Percentiles rank a stretch among this genome's conserved stretches.
phyloP scores from a whole-genome alignment of 768 basidiomycete genomes.

The Suillus bovinus region DNA sequence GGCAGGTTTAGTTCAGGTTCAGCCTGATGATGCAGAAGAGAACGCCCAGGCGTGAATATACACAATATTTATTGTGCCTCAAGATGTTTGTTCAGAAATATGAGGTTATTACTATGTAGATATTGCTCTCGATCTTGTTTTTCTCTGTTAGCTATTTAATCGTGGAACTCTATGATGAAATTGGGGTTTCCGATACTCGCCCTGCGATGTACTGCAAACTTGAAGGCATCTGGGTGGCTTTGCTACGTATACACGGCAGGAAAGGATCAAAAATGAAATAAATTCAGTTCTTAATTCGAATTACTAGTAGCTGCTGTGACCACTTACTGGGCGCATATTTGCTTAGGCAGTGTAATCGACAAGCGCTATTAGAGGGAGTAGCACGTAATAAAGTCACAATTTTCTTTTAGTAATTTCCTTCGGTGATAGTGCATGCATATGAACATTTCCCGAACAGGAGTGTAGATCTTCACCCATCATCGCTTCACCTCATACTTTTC shows the following conservation, averaged over 20 bases:
- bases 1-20: slow-evolving; percentile 47
- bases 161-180: background rate
- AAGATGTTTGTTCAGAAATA: background rate
- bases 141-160: background rate
- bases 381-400: background rate
- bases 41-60: background rate
- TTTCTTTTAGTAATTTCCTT: background rate
- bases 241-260: too few relatives aligned
- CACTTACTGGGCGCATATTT: too few relatives aligned
- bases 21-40: background rate
- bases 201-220: background rate
- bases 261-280: too few relatives aligned
- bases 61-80: background rate
- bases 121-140: background rate
- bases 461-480: slow-evolving; percentile 10
- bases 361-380: background rate
- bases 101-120: background rate
- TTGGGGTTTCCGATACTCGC: background rate
- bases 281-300: too few relatives aligned
- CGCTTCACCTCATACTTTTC: slow-evolving; percentile 65
- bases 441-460: background rate
- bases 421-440: background rate
- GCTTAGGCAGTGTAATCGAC: too few relatives aligned
- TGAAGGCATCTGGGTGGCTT: background rate
- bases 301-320: too few relatives aligned